Evolutionary conservation across 352 stramenopile species (phyloP), one percentile per base, ranked within the genome.

Genomic region (Phytophthora rubi): DNA sequence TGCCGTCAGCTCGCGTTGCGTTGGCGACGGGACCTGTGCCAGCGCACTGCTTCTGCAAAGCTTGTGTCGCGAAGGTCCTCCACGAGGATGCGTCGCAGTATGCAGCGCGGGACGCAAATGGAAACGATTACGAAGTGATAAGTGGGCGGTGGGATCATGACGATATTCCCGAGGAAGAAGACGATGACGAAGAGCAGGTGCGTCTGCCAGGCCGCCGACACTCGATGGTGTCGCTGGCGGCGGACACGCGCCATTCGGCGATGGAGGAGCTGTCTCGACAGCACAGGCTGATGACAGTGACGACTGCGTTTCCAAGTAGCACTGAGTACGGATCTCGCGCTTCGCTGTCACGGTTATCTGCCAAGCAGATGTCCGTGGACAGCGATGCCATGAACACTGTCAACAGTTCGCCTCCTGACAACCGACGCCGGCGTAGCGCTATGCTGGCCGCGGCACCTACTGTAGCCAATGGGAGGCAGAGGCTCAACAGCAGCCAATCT

Each of bases 41-140:
- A 0, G 67, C 82, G 1, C 78, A 81, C 6, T 90, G 82, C 68
- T 89, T 92, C 49, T 92, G 85, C 56, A 80, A 81, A 45, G 67
- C 79, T 53, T 92, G 85, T 54, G 67, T 89, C 30, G 66, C 66
- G 26, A 87, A 79, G 32, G 78, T 91, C 39, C 49, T 86, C 21
- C 80, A 69, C 8, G 77, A 88, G 42, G 81, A 92, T 64, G 71
- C 83, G 18, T 76, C 75, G 28, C 52, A 79, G 42, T 91, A 87
- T 28, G 80, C 80, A 6, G 62, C 76, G 2, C 68, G 71, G 15
- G 82, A 92, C 54, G 73, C 82, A 4, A 67, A 76, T 32, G 57
- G 66, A 10, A 54, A 66, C 7, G 39, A 60, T 26, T 71, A 72
- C 5, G 61, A 75, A 13, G 49, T 62, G 21, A 68, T 52, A 13